These are phyloP conservation scores for Teunomyces funiuensis DNA, from an alignment of 805 yeast genomes.

Conservation along the genomic window DNA sequence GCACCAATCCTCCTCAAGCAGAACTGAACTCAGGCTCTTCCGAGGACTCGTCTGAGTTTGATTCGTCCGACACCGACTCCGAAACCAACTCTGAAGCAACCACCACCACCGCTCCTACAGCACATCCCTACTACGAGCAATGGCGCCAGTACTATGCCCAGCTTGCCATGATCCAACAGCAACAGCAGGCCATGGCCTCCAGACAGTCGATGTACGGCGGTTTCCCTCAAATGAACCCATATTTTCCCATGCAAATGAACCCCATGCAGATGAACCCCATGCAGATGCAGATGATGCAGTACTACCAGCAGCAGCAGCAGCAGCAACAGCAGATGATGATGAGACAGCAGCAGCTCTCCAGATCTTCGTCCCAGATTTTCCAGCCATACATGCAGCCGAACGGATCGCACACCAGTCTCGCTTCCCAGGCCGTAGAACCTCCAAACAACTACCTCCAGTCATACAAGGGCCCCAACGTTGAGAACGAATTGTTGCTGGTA, in stretches of 20 bases:
- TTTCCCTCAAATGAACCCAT: slow-evolving; percentile 7
- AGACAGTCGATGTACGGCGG: slow-evolving; percentile 14
- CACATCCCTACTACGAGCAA: slow-evolving; percentile 35
- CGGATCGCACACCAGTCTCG: background rate
- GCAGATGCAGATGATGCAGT: slow-evolving; percentile 6
- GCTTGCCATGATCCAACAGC: slow-evolving; percentile 19
- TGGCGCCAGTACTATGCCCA: slow-evolving; percentile 39
- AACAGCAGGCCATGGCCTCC: slow-evolving; percentile 13
- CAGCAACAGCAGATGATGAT: slow-evolving; percentile 9
- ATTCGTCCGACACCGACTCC: slow-evolving; percentile 8
- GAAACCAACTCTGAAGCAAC: slow-evolving; percentile 5
- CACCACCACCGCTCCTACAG: slow-evolving; percentile 12
- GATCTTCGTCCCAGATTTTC: slow-evolving; percentile 1
- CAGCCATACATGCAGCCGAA: background rate
- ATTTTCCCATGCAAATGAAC: slow-evolving; percentile 14
- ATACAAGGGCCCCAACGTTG: slow-evolving; percentile 6
- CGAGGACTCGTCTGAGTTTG: slow-evolving; percentile 12
- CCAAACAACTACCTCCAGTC: slow-evolving; percentile 4
- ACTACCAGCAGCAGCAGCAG: slow-evolving; percentile 8
- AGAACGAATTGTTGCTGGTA: slow-evolving; percentile 15
- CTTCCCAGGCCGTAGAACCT: background rate
- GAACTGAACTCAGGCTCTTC: slow-evolving; percentile 7
- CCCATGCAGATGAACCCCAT: slow-evolving; percentile 18
- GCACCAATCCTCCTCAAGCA: slow-evolving; percentile 1
- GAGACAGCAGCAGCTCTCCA: slow-evolving; percentile 7